These are phyloP conservation scores for Metarhizium sp. DNA, from an alignment of 2,329 filamentous ascomycete species.

Conservation along the genomic window DNA sequence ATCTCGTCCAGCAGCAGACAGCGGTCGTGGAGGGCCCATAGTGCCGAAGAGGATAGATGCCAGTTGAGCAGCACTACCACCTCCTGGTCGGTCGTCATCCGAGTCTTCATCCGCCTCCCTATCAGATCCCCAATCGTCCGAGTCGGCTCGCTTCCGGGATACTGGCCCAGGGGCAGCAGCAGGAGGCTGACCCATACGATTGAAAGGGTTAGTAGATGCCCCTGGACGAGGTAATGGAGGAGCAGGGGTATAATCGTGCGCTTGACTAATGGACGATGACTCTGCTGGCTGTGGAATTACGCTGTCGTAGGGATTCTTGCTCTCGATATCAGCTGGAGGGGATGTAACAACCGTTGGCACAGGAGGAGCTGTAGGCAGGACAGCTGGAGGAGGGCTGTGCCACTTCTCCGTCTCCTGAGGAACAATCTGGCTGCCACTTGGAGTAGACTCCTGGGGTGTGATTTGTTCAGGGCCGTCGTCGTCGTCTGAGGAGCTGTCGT, in stretches of 20 bases:
- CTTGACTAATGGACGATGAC: conserved; percentile 30
- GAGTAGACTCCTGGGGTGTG: conserved; percentile 48
- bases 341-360: conserved; percentile 42
- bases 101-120: conserved; percentile 56
- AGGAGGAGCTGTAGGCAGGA: conserved; percentile 37
- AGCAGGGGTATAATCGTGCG: conserved; percentile 27
- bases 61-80: conserved; percentile 79
- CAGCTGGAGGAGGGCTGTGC: conserved; percentile 39
- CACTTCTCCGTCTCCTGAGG: conserved; percentile 46
- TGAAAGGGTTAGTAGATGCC: conserved; percentile 91
- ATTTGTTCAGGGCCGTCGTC: conserved; percentile 70
- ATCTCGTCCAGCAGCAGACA: conserved; percentile 74
- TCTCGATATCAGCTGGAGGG: conserved; percentile 59
- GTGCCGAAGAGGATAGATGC: conserved; percentile 94
- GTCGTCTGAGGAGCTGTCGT: conserved; percentile 67
- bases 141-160: conserved; percentile 44
- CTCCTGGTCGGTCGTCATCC: conserved; percentile 70
- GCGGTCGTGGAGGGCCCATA: conserved; percentile 84
- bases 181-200: conserved; percentile 62
- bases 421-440: conserved; percentile 39
- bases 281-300: conserved; percentile 67
- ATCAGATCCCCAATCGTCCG: conserved; percentile 77
- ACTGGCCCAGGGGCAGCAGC: conserved; percentile 40
- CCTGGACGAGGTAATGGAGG: conserved; percentile 34
- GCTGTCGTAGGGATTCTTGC: conserved; percentile 90